Base-by-base conservation (phyloP, 106 monocot genomes). In the Amphibolis antarctica region DNA sequence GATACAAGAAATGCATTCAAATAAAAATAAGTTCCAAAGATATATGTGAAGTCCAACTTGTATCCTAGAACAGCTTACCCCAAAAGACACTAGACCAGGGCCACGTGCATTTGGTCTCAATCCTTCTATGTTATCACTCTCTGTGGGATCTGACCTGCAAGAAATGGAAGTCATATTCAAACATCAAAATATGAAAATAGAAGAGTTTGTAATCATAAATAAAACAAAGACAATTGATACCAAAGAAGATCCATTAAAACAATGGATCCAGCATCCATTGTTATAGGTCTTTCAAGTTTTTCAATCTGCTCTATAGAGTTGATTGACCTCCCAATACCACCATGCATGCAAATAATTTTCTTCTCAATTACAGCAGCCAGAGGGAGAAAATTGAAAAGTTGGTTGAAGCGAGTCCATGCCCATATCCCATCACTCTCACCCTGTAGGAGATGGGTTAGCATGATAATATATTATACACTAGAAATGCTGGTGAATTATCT, bases 321-420 rank as follows among this genome's bases (percentile, higher is more conserved):
- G 66, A 96, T 96, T 10, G 96, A 96, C 68, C 90, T 89, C 18
- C 96, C 96, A 71, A 96, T 90, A 29, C 96, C 96, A 71, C 96
- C 96, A 79, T 96, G 96, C 96, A 96, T 96, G 76, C 96, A 96
- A 25, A 96, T 96, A 61, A 96, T 96, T 76, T 96, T 96, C 77
- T 85, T 96, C 52, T 96, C 96, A 65, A 96, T 90, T 18, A 90
- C 55, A 60, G 96, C 96, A 70, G 86, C 86, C 59, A 96, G 82
- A 27, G 96, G 96, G 7, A 96, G 90, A 55, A 55, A 84, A 66
- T 96, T 96, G 62, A 96, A 96, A 62, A 96, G 78, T 79, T 90
- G 90, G 74, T 96, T 96, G 62, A 96, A 83, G 42, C 90, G 79
- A 53, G 84, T 85, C 96, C 96, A 96, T 30, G 90, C 96, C 96